Base-by-base conservation (phyloP, 2,329 filamentous ascomycete species). In the Fusarium penzigii region DNA sequence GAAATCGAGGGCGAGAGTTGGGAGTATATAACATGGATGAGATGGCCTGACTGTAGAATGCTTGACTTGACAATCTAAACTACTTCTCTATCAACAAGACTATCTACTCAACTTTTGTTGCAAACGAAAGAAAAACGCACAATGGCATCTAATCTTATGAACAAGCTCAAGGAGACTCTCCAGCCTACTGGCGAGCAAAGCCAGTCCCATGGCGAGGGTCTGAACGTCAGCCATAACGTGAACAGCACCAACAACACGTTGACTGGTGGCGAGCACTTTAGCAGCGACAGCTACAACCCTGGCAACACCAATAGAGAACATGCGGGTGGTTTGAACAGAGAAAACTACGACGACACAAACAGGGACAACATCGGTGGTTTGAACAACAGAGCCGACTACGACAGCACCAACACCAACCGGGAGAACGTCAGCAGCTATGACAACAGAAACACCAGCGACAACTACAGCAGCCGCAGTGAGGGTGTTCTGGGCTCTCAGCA, bases 101-200 rank as follows among this genome's bases (percentile, higher is more conserved):
- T 25, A 4, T 25, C n/a, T 25, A 29, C 2, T 40, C 13, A 14
- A 17, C 17, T 41, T 25, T 9, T 5, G 25, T 42, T 17, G 3
- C 16, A 20, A 5, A 17, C 9, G 16, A n/a, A 20, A n/a, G 2
- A 50, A 34, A 12, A 4, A 12, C 13, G 12, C 39, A 57, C 17
- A 40, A 62, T 62, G 59, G 50, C 53, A 6, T 56, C 56, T 2
- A 49, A 61, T 12, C 51, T 62, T 6, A n/a, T 62, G 25, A 50
- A 52, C 39, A 62, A 62, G 45, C 50, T 62, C 34, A 62, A 62
- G 49, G 58, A 62, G 51, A 62, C 59, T 2, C 42, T 61, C 0
- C 41, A 40, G 8, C 55, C 52, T 3, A 46, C 48, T 3, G 55
- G 17, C n/a, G 47, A 44, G 10, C 49, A 55, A 36, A 4, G 32